Base-by-base conservation (phyloP, 768 basidiomycete species). In the Termitomyces sp. region DNA sequence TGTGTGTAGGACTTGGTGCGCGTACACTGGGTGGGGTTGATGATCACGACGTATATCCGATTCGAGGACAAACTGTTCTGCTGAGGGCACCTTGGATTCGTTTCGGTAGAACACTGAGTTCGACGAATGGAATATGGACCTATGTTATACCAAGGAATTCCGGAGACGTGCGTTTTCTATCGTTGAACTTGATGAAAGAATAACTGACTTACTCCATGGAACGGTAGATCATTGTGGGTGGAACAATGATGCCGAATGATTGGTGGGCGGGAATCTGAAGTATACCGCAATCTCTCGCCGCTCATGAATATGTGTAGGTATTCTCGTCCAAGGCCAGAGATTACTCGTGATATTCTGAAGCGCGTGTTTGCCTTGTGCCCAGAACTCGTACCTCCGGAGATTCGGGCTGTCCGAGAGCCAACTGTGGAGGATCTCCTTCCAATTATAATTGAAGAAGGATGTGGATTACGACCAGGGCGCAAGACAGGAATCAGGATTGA, bases 41-140 rank as follows among this genome's bases (percentile, higher is more conserved):
- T 61, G 93, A 95, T 68, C 74, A 76, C 50, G 73, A 74, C 26
- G 75, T 92, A 33, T 83, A 83, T 67, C 89, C 93, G 2, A 82
- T 92, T 61, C 77, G 91, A 24, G 93, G 93, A 13, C 93, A 95
- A 71, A 86, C 87, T 0, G 82, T 93, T 8, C 68, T 92, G 9
- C 75, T 93, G 26, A 70, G 81, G 49, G 87, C 89, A 13, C 85
- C 88, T 0, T 77, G 79, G 70, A 69, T 89, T 45, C 77, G 81
- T 40, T 78, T 74, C 62, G 81, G 82, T 7, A 70, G 77, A 63
- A 80, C 82, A 4, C 56, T 77, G 20, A 80, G 77, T 60, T 76
- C 73, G 10, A 62, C 59, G 18, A 65, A 70, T 9, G 78, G 75
- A 16, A 63, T 73, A 0, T 80, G 78, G 79, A 83, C 85, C 24